Base-by-base conservation (phyloP, 805 yeast genomes). In the Hanseniaspora pseudoguilliermondii region DNA sequence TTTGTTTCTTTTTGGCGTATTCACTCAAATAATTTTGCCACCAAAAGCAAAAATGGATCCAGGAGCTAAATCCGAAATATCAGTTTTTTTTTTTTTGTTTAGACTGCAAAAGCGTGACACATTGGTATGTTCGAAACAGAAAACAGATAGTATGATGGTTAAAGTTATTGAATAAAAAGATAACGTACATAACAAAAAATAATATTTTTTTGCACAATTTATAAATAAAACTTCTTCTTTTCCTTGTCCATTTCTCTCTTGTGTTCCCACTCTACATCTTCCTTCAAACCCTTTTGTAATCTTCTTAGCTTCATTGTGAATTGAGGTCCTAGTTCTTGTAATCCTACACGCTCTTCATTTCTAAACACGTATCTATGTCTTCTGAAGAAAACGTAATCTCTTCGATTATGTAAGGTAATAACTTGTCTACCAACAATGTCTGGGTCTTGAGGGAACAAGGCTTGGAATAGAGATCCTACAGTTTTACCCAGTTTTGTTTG, bases 261-360 rank as follows among this genome's bases (percentile, higher is more conserved):
- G 71, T 89, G 95, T 70, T 93, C 97, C 97, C 97, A 91, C 64
- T 88, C 96, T 29, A 86, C 76, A 64, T 91, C 97, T 61, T 88
- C 95, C 65, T 82, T 82, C 64, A 93, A 77, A 54, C 97, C 98
- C 71, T 82, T 84, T 69, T 91, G 97, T 57, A 93, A 73, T 65
- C 97, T 77, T 69, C 96, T 80, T 62, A 93, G 72, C 66, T 85
- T 83, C 67, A 93, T 71, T 1, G 98, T 93, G 69, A 93, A 93
- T 69, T 90, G 97, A 1, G 98, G 98, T 0, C 98, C 98, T 46
- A 93, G 73, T 66, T 93, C 98, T 65, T 93, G 98, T 51, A 93
- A 72, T 8, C 97, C 98, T 1, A 91, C 97, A 63, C 81, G 83
- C 68, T 88, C 95, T 61, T 89, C 96, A 66, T 88, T 86, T 65